phyloP scores from a whole-genome alignment of 352 stramenopile genomes.

The Blastocystis sp. region DNA sequence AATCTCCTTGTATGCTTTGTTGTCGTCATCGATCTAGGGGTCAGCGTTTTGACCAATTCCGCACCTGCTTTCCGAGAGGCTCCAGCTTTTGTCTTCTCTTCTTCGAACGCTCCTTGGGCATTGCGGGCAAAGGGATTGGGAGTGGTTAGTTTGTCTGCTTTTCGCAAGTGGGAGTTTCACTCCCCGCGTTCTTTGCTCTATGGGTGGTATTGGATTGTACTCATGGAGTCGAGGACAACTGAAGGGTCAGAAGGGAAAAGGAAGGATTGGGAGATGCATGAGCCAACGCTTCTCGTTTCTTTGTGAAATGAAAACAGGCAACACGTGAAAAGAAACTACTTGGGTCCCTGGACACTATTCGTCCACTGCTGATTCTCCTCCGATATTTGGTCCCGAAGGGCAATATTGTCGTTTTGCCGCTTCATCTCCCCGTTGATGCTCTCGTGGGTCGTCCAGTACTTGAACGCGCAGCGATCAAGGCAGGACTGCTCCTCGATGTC shows the following conservation, averaged over 20 bases:
- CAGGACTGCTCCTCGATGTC: slow-evolving; percentile 35
- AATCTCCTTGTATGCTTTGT: slow-evolving; percentile 70
- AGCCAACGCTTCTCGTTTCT: too few species aligned
- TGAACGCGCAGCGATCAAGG: slow-evolving; percentile 49
- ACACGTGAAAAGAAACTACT: too few species aligned
- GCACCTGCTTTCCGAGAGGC: slow-evolving; percentile 56
- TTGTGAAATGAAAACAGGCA: too few species aligned
- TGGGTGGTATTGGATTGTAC: too few species aligned
- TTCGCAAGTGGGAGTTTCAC: too few species aligned
- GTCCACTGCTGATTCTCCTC: background rate
- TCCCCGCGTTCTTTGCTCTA: too few species aligned
- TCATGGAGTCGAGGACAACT: too few species aligned
- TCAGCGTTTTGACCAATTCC: background rate
- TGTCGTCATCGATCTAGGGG: slow-evolving; percentile 63
- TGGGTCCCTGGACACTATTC: background rate
- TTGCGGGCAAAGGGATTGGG: slow-evolving; percentile 12
- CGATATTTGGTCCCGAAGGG: background rate
- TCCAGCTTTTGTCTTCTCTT: slow-evolving; percentile 30
- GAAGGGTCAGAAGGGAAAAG: too few species aligned
- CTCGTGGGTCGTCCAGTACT: slow-evolving; percentile 9
- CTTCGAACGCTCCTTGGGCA: slow-evolving; percentile 55
- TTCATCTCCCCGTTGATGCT: background rate
- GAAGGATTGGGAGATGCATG: too few species aligned
- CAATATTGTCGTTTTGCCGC: background rate
- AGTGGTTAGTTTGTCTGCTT: background rate